Conservation (phyloP, 2,329 filamentous ascomycete species). For the Xylariaceae sp. region DNA sequence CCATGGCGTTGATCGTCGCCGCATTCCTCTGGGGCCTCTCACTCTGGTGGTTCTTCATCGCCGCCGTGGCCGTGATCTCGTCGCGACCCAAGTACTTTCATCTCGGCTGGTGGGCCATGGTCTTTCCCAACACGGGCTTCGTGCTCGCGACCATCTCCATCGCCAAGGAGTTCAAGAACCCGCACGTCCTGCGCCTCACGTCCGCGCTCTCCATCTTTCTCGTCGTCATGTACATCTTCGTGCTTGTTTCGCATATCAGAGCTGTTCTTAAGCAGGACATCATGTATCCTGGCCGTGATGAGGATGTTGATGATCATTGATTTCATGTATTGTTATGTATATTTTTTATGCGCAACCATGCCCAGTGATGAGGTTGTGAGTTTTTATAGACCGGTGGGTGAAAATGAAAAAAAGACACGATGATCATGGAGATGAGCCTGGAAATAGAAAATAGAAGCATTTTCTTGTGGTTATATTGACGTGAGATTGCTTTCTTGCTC, state of each 20-base stretch:
- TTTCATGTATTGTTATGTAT: background rate
- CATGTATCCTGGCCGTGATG: slow-evolving; percentile 51
- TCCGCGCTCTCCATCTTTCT: slow-evolving; percentile 48
- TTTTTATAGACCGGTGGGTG: background rate
- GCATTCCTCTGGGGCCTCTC: slow-evolving; percentile 61
- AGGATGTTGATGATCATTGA: slow-evolving; percentile 47
- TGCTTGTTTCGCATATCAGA: slow-evolving; percentile 41
- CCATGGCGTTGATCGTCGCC: slow-evolving; percentile 43
- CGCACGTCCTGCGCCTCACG: slow-evolving; percentile 42
- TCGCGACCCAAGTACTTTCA: slow-evolving; percentile 49
- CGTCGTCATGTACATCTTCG: slow-evolving; percentile 38
- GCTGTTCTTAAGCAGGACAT: slow-evolving; percentile 50
- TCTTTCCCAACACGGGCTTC: slow-evolving; percentile 59
- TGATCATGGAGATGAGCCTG: background rate
- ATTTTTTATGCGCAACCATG: background rate
- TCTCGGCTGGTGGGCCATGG: slow-evolving; percentile 60
- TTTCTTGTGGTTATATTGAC: background rate
- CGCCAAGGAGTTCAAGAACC: slow-evolving; percentile 43
- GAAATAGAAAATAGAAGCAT: background rate
- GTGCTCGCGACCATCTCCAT: slow-evolving; percentile 52
- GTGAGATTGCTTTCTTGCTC: background rate
- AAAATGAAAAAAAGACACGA: background rate
- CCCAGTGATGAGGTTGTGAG: background rate
- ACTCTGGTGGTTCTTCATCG: slow-evolving; percentile 54
- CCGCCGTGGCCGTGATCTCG: slow-evolving; percentile 41